Evolutionary conservation across 2,329 filamentous ascomycete species (phyloP), one percentile per base, ranked within the genome.

Genomic region (Dothistroma pini): DNA sequence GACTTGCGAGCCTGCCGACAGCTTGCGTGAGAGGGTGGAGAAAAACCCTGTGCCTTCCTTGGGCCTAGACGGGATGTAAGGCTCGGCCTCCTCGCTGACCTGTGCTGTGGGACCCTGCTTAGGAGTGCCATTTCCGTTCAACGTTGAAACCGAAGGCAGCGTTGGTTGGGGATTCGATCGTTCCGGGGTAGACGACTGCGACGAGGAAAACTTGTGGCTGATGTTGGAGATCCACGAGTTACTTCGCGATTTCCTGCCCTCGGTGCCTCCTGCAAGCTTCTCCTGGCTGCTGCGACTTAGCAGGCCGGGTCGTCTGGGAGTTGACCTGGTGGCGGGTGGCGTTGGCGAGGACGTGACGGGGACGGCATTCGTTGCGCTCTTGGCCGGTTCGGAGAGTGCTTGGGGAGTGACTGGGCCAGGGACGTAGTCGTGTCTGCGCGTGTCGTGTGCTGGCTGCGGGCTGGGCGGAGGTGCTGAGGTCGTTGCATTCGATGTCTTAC

Each of bases 211-310:
- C 74, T 96, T 97, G 67, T 91, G 93, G 66, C 91, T 96, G 67
- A 97, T 86, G 72, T 87, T 96, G 59, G 90, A 91, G 71, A 97
- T 93, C 95, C 95, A 99, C 14, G 93, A 96, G 64, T 87, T 88
- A 58, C 86, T 79, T 66, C 91, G 84, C 57, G 70, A 72, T 12
- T 66, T 60, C 58, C 68, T 73, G 16, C 56, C 60, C 25, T 62
- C 65, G 22, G 65, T 65, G 44, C 69, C 67, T 32, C 70, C 56
- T 9, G 52, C 63, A 44, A 66, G 52, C 68, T 74, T 77, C 35
- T 79, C 75, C 19, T 74, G 70, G 65, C 74, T 78, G 47, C 64
- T 66, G 59, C 79, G 77, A 66, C 71, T 72, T 32, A 81, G 72
- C 60, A 82, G 66, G 44, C 72, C 68, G 10, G 80, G 80, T 38